Base-by-base conservation (phyloP, 2,329 filamentous ascomycete species). In the Colletotrichum musicola region DNA sequence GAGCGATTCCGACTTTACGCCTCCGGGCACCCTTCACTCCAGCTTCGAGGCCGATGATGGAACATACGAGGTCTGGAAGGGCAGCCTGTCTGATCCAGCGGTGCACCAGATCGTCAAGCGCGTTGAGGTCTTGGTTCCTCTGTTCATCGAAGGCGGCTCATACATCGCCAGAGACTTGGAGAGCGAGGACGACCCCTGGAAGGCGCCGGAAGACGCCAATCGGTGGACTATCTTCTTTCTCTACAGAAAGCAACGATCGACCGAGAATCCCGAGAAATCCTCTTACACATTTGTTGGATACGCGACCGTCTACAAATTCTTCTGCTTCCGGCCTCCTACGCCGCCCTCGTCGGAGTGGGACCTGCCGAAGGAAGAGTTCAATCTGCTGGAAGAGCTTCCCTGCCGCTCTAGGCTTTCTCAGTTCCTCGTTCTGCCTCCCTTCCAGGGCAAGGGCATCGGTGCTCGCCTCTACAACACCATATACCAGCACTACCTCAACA, bases 121-220 rank as follows among this genome's bases (percentile, higher is more conserved):
- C 60, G 88, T 97, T 72, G 94, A 97, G 81, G 89, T 98, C 63
- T 84, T 97, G 42, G 89, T 95, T 5, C 89, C 93, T 16, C 85
- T 98, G 68, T 97, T 94, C 78, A 98, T 99, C 70, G 97, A 99
- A 79, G 96, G 93, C 30, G 96, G 95, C n/a, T 92, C 89, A 4
- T 89, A 89, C 44, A 90, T 98, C 53, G 88, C 82, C 10, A 75
- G 82, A 42, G 77, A 83, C 35, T 74, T 73, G 1, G 78, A 84
- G 4, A 80, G 80, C 4, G 79, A 83, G 2, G 79, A 84, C 2
- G 68, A 72, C 20, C 64, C 70, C 6, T 72, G 68, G 68, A 72
- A 69, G 51, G 27, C 42, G 3, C 68, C 69, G n/a, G 68, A 65
- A 12, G 92, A 95, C 70, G 90, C 89, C 20, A 88, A 94, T 69